Evolutionary conservation across 345 rosid species (phyloP).

Genomic region (Pugionium dolabratum): DNA sequence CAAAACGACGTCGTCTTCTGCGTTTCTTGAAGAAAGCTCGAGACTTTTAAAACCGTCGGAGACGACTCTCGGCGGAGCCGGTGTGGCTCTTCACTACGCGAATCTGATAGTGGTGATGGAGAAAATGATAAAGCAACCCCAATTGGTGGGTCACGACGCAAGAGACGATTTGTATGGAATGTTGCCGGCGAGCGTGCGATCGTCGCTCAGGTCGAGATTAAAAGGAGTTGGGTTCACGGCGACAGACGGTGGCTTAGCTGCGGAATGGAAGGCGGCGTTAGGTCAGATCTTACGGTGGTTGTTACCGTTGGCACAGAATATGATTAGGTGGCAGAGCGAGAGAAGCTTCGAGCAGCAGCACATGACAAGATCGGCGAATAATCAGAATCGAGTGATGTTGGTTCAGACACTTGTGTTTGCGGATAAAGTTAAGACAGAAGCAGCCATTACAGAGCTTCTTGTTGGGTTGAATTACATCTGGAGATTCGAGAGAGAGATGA

Average conservation of each 20-base stretch:
- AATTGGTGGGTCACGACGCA: slow-evolving; percentile 82
- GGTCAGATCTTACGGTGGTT: slow-evolving; percentile 80
- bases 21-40: slow-evolving; percentile 67
- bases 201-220: slow-evolving; percentile 58
- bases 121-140: slow-evolving; percentile 93
- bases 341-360: slow-evolving; percentile 93
- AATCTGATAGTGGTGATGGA: slow-evolving; percentile 84
- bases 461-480: slow-evolving; percentile 95
- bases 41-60: slow-evolving; percentile 66
- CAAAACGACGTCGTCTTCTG: slow-evolving; percentile 33
- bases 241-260: slow-evolving; percentile 70
- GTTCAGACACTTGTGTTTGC: slow-evolving; percentile 83
- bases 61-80: slow-evolving; percentile 75
- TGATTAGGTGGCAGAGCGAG: slow-evolving; percentile 97
- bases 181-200: slow-evolving; percentile 79
- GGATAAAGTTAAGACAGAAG: slow-evolving; percentile 81
- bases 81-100: slow-evolving; percentile 79
- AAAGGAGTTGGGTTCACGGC: slow-evolving; percentile 81
- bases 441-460: slow-evolving; percentile 87
- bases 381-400: slow-evolving; percentile 53
- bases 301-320: slow-evolving; percentile 88
- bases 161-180: slow-evolving; percentile 85
- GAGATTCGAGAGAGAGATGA: slow-evolving; percentile 97
- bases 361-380: slow-evolving; percentile 44
- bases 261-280: slow-evolving; percentile 81